Conservation (phyloP, 768 basidiomycete species). For the Lactifluus pinguis region DNA sequence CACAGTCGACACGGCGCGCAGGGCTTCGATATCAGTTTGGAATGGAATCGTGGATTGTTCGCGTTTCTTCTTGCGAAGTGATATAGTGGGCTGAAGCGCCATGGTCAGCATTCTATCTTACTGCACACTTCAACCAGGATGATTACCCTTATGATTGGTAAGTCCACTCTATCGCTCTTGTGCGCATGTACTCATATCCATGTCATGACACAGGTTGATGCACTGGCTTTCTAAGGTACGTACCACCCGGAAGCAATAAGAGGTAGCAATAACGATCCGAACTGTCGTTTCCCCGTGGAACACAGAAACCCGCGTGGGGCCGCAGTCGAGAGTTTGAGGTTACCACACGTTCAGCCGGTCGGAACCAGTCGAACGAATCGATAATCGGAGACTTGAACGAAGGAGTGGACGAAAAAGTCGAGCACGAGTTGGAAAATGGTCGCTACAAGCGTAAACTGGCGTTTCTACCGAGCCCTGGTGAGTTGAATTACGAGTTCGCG, state of each 20-base stretch:
- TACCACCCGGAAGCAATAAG: slow-evolving; percentile 7
- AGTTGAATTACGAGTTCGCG: slow-evolving; percentile 26
- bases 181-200: slow-evolving; percentile 3
- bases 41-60: slow-evolving; percentile 83
- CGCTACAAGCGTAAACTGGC: slow-evolving; percentile 70
- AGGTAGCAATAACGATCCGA: background rate
- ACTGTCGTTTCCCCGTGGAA: slow-evolving; percentile 5
- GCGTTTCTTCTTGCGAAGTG: slow-evolving; percentile 19
- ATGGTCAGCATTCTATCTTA: slow-evolving; percentile 69
- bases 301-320: slow-evolving; percentile 85
- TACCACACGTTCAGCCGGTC: slow-evolving; percentile 64
- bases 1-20: slow-evolving; percentile 76
- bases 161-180: slow-evolving; percentile 11
- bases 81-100: slow-evolving; percentile 12
- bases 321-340: slow-evolving; percentile 85
- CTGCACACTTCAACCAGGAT: slow-evolving; percentile 81
- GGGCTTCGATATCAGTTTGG: slow-evolving; percentile 79
- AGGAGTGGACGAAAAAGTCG: slow-evolving; percentile 47
- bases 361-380: slow-evolving; percentile 53
- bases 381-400: slow-evolving; percentile 74
- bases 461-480: slow-evolving; percentile 80
- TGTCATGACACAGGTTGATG: slow-evolving; percentile 59
- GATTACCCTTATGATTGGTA: slow-evolving; percentile 86
- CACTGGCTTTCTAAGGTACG: slow-evolving; percentile 79
- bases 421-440: slow-evolving; percentile 56